These are phyloP conservation scores for Epichloe bromicola DNA, from an alignment of 2,329 filamentous ascomycete genomes.

Conservation along the genomic window DNA sequence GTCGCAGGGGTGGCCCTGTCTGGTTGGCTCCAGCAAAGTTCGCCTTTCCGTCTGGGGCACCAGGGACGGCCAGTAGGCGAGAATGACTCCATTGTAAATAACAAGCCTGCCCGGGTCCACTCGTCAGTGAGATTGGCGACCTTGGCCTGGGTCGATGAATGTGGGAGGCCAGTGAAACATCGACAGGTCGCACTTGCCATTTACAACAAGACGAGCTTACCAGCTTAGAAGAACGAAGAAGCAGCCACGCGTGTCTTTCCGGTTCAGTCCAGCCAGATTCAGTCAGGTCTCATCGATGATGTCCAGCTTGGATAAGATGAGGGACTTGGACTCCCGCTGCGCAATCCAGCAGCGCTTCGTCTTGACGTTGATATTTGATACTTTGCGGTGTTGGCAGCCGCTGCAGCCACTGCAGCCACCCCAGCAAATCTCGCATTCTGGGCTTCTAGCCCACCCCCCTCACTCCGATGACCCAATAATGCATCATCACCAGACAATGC, in stretches of 20 bases:
- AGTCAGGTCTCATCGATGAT: too few relatives aligned
- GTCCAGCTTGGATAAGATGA: too few relatives aligned
- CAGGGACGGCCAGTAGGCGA: too few relatives aligned
- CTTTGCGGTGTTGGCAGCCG: constrained; percentile 1
- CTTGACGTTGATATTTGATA: neutral
- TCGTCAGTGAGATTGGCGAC: neutral
- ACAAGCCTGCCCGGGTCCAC: neutral
- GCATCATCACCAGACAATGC: too few relatives aligned
- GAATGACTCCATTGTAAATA: neutral
- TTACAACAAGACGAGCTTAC: neutral
- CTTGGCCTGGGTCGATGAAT: neutral
- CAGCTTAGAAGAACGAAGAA: neutral
- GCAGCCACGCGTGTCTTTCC: neutral
- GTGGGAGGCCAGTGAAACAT: neutral
- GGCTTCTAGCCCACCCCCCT: neutral
- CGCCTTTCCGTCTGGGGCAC: neutral
- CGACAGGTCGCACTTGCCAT: neutral
- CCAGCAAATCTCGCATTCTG: neutral
- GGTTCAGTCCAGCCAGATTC: too few relatives aligned
- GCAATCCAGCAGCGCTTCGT: neutral
- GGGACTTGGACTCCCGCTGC: too few relatives aligned
- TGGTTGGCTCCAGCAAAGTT: too few relatives aligned
- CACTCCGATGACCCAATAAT: neutral
- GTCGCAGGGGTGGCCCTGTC: too few relatives aligned
- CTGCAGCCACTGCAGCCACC: neutral